phyloP scores from a whole-genome alignment of 1,284 basidiomycete species.

The Waitea zeae region DNA sequence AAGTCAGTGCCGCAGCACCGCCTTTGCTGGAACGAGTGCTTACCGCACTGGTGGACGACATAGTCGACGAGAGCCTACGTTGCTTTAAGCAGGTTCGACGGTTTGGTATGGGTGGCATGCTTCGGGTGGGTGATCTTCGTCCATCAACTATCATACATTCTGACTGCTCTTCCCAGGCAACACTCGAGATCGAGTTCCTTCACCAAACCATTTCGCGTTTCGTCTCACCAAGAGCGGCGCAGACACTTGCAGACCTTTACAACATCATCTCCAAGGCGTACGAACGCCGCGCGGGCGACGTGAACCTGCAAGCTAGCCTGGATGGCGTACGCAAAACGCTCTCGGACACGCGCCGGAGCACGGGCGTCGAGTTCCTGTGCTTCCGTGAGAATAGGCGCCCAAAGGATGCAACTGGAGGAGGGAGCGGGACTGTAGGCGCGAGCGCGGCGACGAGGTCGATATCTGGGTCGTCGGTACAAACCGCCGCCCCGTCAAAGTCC shows the following conservation, averaged over 20 bases:
- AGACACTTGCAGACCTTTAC: slow-evolving; percentile 80
- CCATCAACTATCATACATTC: slow-evolving; percentile 2
- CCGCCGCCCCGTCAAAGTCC: too few species aligned
- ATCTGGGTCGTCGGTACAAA: too few species aligned
- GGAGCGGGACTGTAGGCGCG: slow-evolving; percentile 7
- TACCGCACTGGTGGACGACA: slow-evolving; percentile 64
- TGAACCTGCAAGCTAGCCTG: slow-evolving; percentile 73
- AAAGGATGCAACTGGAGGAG: slow-evolving; percentile 9
- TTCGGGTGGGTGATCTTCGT: slow-evolving; percentile 44
- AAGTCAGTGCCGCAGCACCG: slow-evolving; percentile 69
- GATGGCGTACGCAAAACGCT: slow-evolving; percentile 86
- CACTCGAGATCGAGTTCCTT: slow-evolving; percentile 96
- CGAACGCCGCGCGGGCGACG: slow-evolving; percentile 59
- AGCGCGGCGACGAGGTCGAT: too few species aligned
- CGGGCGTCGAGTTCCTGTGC: slow-evolving; percentile 91
- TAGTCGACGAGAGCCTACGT: slow-evolving; percentile 67
- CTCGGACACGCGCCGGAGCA: slow-evolving; percentile 74
- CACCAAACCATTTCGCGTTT: slow-evolving; percentile 89
- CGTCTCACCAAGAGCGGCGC: slow-evolving; percentile 66
- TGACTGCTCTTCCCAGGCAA: slow-evolving; percentile 42
- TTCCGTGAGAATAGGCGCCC: slow-evolving; percentile 47
- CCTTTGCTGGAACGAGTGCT: slow-evolving; percentile 72
- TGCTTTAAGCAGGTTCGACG: slow-evolving; percentile 76
- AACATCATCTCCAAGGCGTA: slow-evolving; percentile 90
- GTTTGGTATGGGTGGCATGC: slow-evolving; percentile 98